Conservation (phyloP, 1,284 basidiomycete genomes). For the Jaminaea rosea region DNA sequence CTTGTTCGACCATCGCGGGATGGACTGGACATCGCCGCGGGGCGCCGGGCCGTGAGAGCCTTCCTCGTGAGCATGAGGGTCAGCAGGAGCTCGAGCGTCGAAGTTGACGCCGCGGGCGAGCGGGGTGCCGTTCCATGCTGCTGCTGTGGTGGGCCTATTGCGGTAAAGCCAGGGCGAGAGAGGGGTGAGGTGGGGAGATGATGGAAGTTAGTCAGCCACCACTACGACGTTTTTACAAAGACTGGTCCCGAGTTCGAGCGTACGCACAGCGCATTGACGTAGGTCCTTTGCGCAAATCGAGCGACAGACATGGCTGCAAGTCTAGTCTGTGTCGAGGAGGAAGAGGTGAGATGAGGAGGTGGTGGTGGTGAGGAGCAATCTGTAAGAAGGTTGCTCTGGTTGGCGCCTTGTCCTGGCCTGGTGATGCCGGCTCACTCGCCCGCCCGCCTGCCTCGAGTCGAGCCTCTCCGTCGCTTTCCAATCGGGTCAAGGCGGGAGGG, state of each 20-base stretch:
- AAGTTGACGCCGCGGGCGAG: slow-evolving; percentile 32
- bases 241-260: background rate
- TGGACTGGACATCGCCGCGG: slow-evolving; percentile 58
- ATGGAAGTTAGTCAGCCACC: background rate
- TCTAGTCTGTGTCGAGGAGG: slow-evolving; percentile 3
- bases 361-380: no score
- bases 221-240: background rate
- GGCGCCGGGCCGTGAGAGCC: slow-evolving; percentile 57
- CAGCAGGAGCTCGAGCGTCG: slow-evolving; percentile 30
- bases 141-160: slow-evolving; percentile 25
- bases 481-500: no score
- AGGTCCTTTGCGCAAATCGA: background rate
- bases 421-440: no score
- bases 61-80: slow-evolving; percentile 52
- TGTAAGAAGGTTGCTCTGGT: no score
- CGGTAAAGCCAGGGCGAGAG: background rate
- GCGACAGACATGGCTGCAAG: background rate
- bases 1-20: slow-evolving; percentile 61
- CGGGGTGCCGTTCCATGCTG: slow-evolving; percentile 27
- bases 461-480: no score
- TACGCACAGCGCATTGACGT: background rate
- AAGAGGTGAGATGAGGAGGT: background rate
- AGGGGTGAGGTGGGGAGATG: background rate
- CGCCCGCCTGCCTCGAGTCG: no score
- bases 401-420: no score